Base-by-base conservation (phyloP, 2,329 filamentous ascomycete species). In the Monosporascus sp. region DNA sequence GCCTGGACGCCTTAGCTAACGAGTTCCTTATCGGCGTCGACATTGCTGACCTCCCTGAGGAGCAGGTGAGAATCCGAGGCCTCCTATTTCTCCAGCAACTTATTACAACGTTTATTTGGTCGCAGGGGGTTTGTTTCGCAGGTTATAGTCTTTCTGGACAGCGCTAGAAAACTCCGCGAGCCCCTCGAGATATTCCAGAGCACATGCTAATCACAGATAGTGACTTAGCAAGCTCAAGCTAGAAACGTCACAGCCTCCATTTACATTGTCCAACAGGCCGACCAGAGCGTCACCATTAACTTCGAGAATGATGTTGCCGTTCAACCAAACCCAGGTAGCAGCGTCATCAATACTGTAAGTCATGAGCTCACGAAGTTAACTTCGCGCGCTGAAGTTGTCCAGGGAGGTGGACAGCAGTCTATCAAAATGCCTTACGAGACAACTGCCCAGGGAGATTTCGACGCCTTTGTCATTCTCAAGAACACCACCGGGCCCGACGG, bases 181-280 rank as follows among this genome's bases (percentile, higher is more conserved):
- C 31, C 11, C 31, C 4, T n/a, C 9, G 11, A 34, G 31, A 34
- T 11, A 11, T 5, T 14, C 31, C 9, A 11, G 31, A 9, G 31
- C 31, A 34, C 31, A 11, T 34, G 3, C 31, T 34, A 11, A 34
- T 34, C 31, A 34, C 31, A 34, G 9, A 14, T 5, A 11, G 31
- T 34, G 1, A 70, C 77, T 6, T 73, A 89, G 65, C 79, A 86
- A 64, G 78, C 74, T 2, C 84, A 90, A 67, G 86, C 88, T 2
- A 79, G 88, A 47, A 92, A 92, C 62, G 63, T 92, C 51, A 92
- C 88, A 2, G 77, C 80, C 7, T 80, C 80, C 48, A 90, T 92
- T 50, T 90, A 85, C 60, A 79, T 91, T n/a, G 78, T 92, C 4
- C 88, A 90, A 66, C 87, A 91, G 68, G 74, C 70, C 41, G 70